A percentile compares a stretch with the other conserved stretches of the same genome.
phyloP scores from a whole-genome alignment of 768 basidiomycete genomes.

The Suillus cothurnatus region DNA sequence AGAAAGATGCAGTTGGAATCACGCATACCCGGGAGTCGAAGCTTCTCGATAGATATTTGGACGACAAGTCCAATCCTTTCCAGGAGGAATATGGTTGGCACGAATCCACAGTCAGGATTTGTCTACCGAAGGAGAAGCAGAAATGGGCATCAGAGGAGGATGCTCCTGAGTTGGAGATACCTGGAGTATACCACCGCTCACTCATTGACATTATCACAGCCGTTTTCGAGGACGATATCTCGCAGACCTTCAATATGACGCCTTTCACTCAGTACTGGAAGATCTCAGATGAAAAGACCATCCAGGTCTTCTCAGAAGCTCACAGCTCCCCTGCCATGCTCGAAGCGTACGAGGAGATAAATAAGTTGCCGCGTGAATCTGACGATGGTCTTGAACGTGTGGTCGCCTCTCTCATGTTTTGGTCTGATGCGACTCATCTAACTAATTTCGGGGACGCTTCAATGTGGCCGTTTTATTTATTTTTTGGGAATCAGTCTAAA shows the following conservation, averaged over 20 bases:
- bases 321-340: slow-evolving; percentile 3
- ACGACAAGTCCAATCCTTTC: slow-evolving; percentile 8
- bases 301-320: slow-evolving; percentile 5
- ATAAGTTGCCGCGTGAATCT: slow-evolving; percentile 8
- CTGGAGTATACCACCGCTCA: no score
- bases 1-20: no score
- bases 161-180: slow-evolving; percentile 5
- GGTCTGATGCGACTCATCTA: slow-evolving; percentile 30
- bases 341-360: neutral
- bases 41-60: slow-evolving; percentile 6
- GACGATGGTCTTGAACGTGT: slow-evolving; percentile 10
- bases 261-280: slow-evolving; percentile 12
- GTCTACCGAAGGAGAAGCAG: slow-evolving; percentile 9
- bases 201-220: slow-evolving; percentile 7
- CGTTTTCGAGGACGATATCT: neutral
- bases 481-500: no score
- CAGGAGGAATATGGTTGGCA: slow-evolving; percentile 9
- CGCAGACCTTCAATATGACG: slow-evolving; percentile 7
- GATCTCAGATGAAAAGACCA: neutral
- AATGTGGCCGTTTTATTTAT: no score
- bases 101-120: slow-evolving; percentile 5
- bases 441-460: slow-evolving; percentile 17
- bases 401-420: slow-evolving; percentile 22
- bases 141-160: neutral
- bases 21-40: no score